Evolutionary conservation across 495 filamentous ascomycete species (phyloP).

Genomic region (Xylaria acuta): DNA sequence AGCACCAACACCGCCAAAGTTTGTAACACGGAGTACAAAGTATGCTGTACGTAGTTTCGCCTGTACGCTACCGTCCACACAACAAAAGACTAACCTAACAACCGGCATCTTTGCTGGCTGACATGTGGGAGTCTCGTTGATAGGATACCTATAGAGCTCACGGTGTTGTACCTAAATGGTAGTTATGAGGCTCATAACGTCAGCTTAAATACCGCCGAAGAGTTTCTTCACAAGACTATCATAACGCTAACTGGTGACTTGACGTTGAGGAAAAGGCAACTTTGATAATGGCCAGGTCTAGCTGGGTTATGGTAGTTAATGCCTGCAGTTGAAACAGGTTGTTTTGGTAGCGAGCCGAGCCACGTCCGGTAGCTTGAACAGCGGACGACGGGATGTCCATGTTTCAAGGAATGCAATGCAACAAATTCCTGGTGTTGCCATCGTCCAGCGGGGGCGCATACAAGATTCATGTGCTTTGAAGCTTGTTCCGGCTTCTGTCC

Average conservation of each 20-base stretch:
- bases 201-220: background rate
- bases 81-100: background rate
- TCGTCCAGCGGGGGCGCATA: background rate
- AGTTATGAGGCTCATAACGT: background rate
- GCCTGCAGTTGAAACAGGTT: background rate
- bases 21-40: too few relatives aligned
- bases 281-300: background rate
- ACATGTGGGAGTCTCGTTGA: background rate
- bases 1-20: background rate
- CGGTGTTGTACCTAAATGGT: background rate
- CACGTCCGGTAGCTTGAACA: background rate
- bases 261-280: background rate
- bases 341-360: background rate
- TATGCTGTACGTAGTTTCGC: background rate
- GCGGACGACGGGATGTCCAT: background rate
- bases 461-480: background rate
- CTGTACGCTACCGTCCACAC: background rate
- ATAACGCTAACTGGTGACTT: background rate
- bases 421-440: background rate
- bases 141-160: background rate
- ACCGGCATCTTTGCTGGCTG: background rate
- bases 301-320: background rate
- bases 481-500: background rate
- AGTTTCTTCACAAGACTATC: background rate
- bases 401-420: background rate